Base-by-base conservation (phyloP, 495 filamentous ascomycete genomes). In the Usnea hakonensis region DNA sequence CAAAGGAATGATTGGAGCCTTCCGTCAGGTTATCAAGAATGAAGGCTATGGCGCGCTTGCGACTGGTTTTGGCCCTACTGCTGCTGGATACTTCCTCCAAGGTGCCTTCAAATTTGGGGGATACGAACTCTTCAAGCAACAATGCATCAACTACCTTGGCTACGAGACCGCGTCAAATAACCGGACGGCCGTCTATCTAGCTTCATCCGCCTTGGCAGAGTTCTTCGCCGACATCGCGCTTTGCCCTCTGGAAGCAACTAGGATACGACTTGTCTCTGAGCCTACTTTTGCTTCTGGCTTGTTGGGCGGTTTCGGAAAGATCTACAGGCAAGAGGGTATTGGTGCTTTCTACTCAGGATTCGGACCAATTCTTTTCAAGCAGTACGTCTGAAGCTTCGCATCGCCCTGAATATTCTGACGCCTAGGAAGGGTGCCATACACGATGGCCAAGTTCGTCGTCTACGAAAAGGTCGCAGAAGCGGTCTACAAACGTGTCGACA, bases 371-470 rank as follows among this genome's bases (percentile, higher is more conserved):
- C 80, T 93, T 70, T 92, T 95, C 84, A 95, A 95, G 83, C 90
- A 95, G 91, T 95, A 85, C 76, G 90, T 85, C 56, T 53, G 7
- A 5, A 48, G 36, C 14, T 6, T 30, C 26, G n/a, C 26, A n/a
- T 10, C 14, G 17, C 11, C 16, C 16, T 14, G 8, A 52, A 28
- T n/a, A 32, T 38, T 41, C 65, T 64, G 53, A 65, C 38, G 19
- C 54, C 6, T 38, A 13, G 36, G 38, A 36, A 95, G 90, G 84
- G 89, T 98, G 76, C 94, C 94, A 64, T 98, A 98, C 83, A 98
- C 94, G 75, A 97, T 98, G 94, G 82, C 95, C 82, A 98, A 98
- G 83, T 98, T 98, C 84, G 94, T 96, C 77, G 94, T 96, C 69
- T 97, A 87, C 86, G 94, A 98, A 84, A 97, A 97, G 85, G 90